Conservation (phyloP, 1,284 basidiomycete genomes). For the Nidula niveotomentosa region DNA sequence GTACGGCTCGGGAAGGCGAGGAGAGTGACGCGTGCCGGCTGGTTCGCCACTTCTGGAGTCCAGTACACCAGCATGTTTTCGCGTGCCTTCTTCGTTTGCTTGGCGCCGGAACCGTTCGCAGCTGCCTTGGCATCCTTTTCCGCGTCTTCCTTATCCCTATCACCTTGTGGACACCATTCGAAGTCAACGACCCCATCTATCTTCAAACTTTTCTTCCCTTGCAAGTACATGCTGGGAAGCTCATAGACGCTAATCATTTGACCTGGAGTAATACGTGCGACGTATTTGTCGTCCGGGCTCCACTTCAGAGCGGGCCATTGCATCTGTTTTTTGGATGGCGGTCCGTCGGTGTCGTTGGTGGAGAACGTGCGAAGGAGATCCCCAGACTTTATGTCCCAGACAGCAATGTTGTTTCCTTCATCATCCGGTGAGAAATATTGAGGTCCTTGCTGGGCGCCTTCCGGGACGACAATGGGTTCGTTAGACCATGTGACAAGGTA, state of each 20-base stretch:
- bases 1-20: constrained; percentile 87
- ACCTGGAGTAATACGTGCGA: constrained; percentile 86
- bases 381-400: constrained; percentile 97
- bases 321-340: constrained; percentile 74
- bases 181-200: constrained; percentile 99
- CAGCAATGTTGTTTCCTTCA: constrained; percentile 95
- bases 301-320: constrained; percentile 98
- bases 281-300: constrained; percentile 96
- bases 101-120: constrained; percentile 40
- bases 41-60: constrained; percentile 96
- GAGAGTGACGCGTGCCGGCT: constrained; percentile 95
- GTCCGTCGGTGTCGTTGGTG: constrained; percentile 57
- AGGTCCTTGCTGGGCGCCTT: constrained; percentile 79
- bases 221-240: constrained; percentile 90
- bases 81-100: constrained; percentile 59
- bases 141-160: constrained; percentile 81
- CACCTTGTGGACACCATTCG: constrained; percentile 97
- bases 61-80: constrained; percentile 98
- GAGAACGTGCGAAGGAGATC: constrained; percentile 94
- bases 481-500: constrained; percentile 99
- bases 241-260: constrained; percentile 97
- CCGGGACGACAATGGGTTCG: constrained; percentile 88
- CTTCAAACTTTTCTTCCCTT: constrained; percentile 98
- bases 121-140: constrained; percentile 52
- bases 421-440: constrained; percentile 92